Evolutionary conservation across 345 rosid genomes (phyloP).

Genomic region (Alliaria petiolata): DNA sequence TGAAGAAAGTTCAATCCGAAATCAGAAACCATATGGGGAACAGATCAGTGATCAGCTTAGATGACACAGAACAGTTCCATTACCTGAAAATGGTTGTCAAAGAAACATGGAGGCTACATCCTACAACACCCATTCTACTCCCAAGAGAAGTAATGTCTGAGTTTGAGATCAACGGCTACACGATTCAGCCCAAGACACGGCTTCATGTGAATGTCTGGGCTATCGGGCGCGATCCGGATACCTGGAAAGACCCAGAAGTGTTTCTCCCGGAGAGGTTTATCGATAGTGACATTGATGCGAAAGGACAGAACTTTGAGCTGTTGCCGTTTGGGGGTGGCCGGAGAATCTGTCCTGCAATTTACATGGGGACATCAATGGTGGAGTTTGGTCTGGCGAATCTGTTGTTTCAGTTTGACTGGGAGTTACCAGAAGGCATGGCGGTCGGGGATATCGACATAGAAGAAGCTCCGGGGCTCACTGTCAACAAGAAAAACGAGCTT

Average conservation of each 20-base stretch:
- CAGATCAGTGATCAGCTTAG: slow-evolving; percentile 8
- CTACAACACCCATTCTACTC: background rate
- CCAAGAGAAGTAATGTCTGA: slow-evolving; percentile 43
- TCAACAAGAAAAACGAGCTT: slow-evolving; percentile 26
- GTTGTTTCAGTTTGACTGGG: slow-evolving; percentile 39
- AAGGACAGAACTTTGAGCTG: slow-evolving; percentile 18
- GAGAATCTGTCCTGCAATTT: slow-evolving; percentile 17
- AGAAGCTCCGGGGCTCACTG: slow-evolving; percentile 32
- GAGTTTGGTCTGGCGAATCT: slow-evolving; percentile 43
- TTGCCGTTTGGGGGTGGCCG: slow-evolving; percentile 10
- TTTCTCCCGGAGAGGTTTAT: slow-evolving; percentile 41
- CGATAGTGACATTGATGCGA: slow-evolving; percentile 25
- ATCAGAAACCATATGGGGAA: slow-evolving; percentile 20
- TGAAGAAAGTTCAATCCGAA: slow-evolving; percentile 46
- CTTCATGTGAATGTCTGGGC: slow-evolving; percentile 37
- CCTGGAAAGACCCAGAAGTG: slow-evolving; percentile 37
- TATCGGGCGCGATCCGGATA: slow-evolving; percentile 37
- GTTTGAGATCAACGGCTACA: slow-evolving; percentile 17
- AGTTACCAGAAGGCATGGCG: slow-evolving; percentile 27
- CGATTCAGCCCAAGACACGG: slow-evolving; percentile 22
- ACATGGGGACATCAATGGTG: slow-evolving; percentile 19
- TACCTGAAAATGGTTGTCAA: slow-evolving; percentile 13
- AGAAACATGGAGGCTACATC: slow-evolving; percentile 18
- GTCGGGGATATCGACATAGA: slow-evolving; percentile 34
- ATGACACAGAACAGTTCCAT: background rate